These are phyloP conservation scores for Sporormia fimetaria DNA, from an alignment of 495 filamentous ascomycete genomes.

Conservation along the genomic window DNA sequence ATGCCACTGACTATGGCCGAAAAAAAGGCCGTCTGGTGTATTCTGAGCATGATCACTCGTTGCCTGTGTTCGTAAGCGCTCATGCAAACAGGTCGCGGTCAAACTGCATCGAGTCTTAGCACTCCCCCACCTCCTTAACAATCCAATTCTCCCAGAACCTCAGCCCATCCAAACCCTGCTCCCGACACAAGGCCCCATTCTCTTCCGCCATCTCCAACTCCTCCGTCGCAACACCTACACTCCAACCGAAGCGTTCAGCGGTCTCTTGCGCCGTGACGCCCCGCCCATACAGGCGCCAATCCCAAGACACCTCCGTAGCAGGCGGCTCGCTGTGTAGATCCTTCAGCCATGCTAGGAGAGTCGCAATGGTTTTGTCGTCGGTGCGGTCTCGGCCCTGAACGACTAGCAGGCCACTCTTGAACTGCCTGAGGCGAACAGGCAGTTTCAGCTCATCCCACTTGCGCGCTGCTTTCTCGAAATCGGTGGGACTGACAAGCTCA, in stretches of 20 bases:
- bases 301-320: conserved; percentile 55
- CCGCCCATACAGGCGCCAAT: conserved; percentile 63
- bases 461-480: conserved; percentile 80
- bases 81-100: too few relatives aligned
- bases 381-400: conserved; percentile 82
- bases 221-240: conserved; percentile 91
- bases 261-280: conserved; percentile 83
- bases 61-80: too few relatives aligned
- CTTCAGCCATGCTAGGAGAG: conserved; percentile 63
- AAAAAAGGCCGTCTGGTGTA: too few relatives aligned
- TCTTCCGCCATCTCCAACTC: conserved; percentile 80
- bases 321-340: conserved; percentile 57
- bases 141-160: conserved; percentile 37
- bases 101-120: too few relatives aligned
- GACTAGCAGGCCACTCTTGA: conserved; percentile 85
- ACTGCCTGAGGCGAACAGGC: conserved; percentile 73
- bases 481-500: conserved; percentile 80
- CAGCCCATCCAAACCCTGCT: conserved; percentile 34
- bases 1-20: too few relatives aligned
- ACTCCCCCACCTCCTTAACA: conserved; percentile 11
- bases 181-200: conserved; percentile 32
- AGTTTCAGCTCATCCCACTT: conserved; percentile 83
- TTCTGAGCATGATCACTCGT: too few relatives aligned
- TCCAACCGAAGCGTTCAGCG: conserved; percentile 92
- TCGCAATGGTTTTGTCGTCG: conserved; percentile 76